Percentiles rank a stretch among this genome's conserved stretches.
phyloP scores from a whole-genome alignment of 805 yeast genomes.

The Cyberlindnera veronae region DNA sequence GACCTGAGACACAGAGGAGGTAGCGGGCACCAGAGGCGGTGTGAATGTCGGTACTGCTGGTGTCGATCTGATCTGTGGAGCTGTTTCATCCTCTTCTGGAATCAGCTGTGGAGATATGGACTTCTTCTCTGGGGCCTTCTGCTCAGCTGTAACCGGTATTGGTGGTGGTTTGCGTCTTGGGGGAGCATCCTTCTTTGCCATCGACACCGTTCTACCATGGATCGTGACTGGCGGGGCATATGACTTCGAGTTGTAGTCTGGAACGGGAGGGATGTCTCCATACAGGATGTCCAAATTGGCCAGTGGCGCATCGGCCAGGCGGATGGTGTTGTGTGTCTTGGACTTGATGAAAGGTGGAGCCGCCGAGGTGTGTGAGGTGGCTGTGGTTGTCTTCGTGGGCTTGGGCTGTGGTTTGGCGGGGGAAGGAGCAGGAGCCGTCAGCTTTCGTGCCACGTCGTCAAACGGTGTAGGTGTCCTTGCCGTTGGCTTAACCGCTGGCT shows the following conservation, averaged over 20 bases:
- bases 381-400: background rate
- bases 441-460: slow-evolving; percentile 1
- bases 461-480: slow-evolving; percentile 6
- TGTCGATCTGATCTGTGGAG: background rate
- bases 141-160: background rate
- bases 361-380: too few relatives aligned
- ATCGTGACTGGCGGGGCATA: slow-evolving; percentile 28
- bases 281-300: slow-evolving; percentile 15
- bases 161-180: slow-evolving; percentile 25
- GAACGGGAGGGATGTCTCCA: slow-evolving; percentile 26
- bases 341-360: background rate
- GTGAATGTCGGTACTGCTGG: background rate
- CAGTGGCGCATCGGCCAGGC: slow-evolving; percentile 11
- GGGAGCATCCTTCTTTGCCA: slow-evolving; percentile 18
- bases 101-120: background rate
- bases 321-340: slow-evolving; percentile 3
- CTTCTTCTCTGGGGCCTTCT: background rate
- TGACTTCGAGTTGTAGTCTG: slow-evolving; percentile 24
- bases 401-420: background rate
- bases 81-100: background rate
- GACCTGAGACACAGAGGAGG: background rate
- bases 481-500: background rate
- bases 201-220: slow-evolving; percentile 25
- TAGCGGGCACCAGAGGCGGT: background rate
- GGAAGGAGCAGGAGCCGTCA: background rate